A percentile compares a stretch with the other conserved stretches of the same genome.
Conservation (phyloP, 306 rosid genomes). For the Albizia julibrissin region DNA sequence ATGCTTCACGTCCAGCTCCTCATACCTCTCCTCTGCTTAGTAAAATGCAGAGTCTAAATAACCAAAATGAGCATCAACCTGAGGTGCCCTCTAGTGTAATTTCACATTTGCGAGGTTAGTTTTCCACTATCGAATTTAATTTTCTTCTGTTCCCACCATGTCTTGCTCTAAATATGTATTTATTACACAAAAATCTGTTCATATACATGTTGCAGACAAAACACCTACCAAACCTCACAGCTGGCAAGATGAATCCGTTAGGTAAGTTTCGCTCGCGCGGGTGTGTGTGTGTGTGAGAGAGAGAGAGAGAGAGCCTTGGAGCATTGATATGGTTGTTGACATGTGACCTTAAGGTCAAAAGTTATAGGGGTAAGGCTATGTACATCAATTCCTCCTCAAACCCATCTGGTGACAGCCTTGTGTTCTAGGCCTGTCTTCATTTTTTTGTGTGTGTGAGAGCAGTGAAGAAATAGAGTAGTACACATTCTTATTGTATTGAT, state of each 20-base stretch:
- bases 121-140: slow-evolving; percentile 32
- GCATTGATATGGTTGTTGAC: too few species aligned
- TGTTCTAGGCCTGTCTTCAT: too few species aligned
- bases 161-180: neutral
- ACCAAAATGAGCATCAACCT: slow-evolving; percentile 29
- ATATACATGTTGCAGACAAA: slow-evolving; percentile 42
- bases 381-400: too few species aligned
- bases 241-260: slow-evolving; percentile 52
- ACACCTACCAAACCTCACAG: slow-evolving; percentile 60
- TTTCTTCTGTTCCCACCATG: neutral
- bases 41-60: slow-evolving; percentile 37
- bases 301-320: too few species aligned
- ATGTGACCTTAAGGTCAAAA: too few species aligned
- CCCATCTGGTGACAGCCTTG: too few species aligned
- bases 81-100: slow-evolving; percentile 38
- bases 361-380: too few species aligned
- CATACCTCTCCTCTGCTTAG: slow-evolving; percentile 66
- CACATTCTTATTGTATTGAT: neutral
- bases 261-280: slow-evolving; percentile 36
- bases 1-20: slow-evolving; percentile 64
- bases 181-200: neutral
- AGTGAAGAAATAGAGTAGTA: neutral
- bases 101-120: slow-evolving; percentile 50
- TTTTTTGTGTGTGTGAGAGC: neutral
- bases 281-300: neutral